Conservation (phyloP, 2,329 filamentous ascomycete genomes). For the Aspergillus vadensis region DNA sequence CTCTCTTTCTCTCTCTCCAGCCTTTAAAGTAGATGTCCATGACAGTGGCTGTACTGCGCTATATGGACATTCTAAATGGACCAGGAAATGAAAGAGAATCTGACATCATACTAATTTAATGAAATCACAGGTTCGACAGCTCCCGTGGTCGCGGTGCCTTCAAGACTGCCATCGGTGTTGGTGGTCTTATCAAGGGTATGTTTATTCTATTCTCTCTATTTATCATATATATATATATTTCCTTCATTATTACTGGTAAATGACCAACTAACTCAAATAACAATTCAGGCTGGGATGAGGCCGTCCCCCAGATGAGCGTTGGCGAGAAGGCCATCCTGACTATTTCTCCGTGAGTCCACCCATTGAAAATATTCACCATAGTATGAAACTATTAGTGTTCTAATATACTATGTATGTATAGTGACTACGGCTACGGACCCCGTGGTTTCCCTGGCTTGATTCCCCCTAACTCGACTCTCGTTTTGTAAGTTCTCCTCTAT, state of each 20-base stretch:
- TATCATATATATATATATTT: not conserved
- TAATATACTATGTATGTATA: slow-evolving; percentile 15
- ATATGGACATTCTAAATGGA: too few relatives aligned
- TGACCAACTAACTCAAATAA: too few relatives aligned
- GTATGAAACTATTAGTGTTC: too few relatives aligned
- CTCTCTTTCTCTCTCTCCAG: not conserved
- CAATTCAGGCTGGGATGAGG: slow-evolving; percentile 82
- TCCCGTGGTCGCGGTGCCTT: slow-evolving; percentile 76
- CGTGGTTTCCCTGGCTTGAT: slow-evolving; percentile 75
- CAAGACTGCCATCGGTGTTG: slow-evolving; percentile 74
- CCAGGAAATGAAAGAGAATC: too few relatives aligned
- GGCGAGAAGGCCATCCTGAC: slow-evolving; percentile 87
- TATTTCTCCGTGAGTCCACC: slow-evolving; percentile 68
- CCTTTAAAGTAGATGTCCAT: too few relatives aligned
- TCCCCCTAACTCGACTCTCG: slow-evolving; percentile 70
- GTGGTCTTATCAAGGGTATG: slow-evolving; percentile 82
- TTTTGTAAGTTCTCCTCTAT: too few relatives aligned
- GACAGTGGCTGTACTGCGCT: too few relatives aligned
- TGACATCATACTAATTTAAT: not conserved
- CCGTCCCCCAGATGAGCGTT: slow-evolving; percentile 79
- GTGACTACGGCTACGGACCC: slow-evolving; percentile 45
- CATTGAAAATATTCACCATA: not conserved
- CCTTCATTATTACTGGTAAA: too few relatives aligned
- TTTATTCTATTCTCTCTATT: slow-evolving; percentile 7
- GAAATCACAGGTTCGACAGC: slow-evolving; percentile 74